These are phyloP conservation scores for Trichoderma sp. DNA, from an alignment of 2,329 filamentous ascomycete species.

Conservation along the genomic window DNA sequence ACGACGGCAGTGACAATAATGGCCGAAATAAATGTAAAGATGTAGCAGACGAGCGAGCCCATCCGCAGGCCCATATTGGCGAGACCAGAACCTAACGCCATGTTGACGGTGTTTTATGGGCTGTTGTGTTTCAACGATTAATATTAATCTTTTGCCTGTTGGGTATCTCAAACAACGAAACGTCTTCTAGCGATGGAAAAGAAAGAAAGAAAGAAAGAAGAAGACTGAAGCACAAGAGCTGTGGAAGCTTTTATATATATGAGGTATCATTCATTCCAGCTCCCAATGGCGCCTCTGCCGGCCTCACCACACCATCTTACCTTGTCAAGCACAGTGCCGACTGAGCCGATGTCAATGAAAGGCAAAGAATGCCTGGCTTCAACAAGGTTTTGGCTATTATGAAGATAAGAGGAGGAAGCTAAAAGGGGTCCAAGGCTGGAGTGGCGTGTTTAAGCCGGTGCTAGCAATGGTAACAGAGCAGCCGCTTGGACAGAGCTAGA, in stretches of 20 bases:
- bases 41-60: slow-evolving; percentile 1
- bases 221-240: neutral
- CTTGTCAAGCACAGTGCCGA: slow-evolving; percentile 13
- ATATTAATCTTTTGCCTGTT: neutral
- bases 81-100: neutral
- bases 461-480: neutral
- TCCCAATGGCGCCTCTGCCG: neutral
- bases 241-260: slow-evolving; percentile 20
- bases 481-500: neutral
- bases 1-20: slow-evolving; percentile 15
- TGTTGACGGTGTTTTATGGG: neutral
- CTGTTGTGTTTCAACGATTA: neutral
- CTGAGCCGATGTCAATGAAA: neutral
- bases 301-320: neutral
- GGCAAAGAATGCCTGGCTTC: slow-evolving; percentile 12
- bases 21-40: slow-evolving; percentile 11
- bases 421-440: neutral
- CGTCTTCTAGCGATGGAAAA: neutral
- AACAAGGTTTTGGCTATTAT: slow-evolving; percentile 23
- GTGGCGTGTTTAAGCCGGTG: slow-evolving; percentile 11
- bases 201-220: neutral
- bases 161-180: neutral
- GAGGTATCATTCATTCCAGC: neutral
- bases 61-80: neutral
- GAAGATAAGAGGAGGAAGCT: slow-evolving; percentile 17